Base-by-base conservation (phyloP, 805 yeast species). In the Yarrowia keelungensis region DNA sequence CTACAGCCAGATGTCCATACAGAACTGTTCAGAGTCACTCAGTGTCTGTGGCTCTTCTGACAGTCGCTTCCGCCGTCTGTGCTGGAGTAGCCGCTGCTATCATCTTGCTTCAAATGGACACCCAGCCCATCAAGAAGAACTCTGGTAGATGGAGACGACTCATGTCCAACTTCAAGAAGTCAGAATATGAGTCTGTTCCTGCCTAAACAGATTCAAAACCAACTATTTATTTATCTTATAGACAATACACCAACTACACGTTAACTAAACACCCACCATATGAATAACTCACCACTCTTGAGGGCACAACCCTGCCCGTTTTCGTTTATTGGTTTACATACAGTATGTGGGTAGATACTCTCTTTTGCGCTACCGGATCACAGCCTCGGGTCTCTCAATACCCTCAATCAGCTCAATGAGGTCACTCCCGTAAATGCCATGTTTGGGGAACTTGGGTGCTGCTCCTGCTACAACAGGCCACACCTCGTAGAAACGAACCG, bases 161-260 rank as follows among this genome's bases (percentile, higher is more conserved):
- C 8, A 77, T 84, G 43, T 85, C 85, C 62, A 85, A 86, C 71
- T 83, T 83, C 69, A 81, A 87, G 41, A 85, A 86, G 71, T 79
- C 86, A 61, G 95, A 90, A 69, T 87, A 85, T 72, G 97, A 93
- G 76, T 97, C 97, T 5, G 94, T 91, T 9, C 97, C 98, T 12
- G 86, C 92, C 2, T 92, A 75, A 74, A 39, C 41, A 22, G 49
- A 77, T 5, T 8, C 5, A 35, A 15, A 14, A 8, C 14, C 53
- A 11, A 16, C 7, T 53, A 56, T 41, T 56, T 56, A 68, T 80
- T 74, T 12, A 79, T 73, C 70, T 43, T n/a, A 75, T 78, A 36
- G 72, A 39, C 50, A 59, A 45, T 43, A 16, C 16, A 59, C 53
- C 19, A 38, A 53, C 43, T 12, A 36, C 56, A 36, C n/a, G 12